phyloP scores from a whole-genome alignment of 2,329 filamentous ascomycete species.

The Achaetomium macrosporum region DNA sequence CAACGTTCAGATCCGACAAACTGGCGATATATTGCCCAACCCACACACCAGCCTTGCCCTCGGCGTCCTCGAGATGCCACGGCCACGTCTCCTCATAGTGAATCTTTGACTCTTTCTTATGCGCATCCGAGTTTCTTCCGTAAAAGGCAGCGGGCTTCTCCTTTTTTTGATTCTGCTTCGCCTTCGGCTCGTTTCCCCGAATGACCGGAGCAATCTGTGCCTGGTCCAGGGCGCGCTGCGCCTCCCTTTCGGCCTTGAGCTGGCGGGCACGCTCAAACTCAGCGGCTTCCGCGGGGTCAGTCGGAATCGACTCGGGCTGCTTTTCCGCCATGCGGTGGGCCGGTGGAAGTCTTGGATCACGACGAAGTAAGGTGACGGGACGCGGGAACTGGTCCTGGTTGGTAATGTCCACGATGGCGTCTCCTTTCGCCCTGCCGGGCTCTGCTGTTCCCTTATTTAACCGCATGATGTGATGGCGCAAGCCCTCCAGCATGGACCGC shows the following conservation, averaged over 20 bases:
- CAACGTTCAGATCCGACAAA: conserved; percentile 77
- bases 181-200: conserved; percentile 49
- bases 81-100: conserved; percentile 93
- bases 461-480: conserved; percentile 84
- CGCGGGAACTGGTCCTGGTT: conserved; percentile 75
- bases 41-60: conserved; percentile 84
- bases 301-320: conserved; percentile 39
- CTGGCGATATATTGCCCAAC: conserved; percentile 86
- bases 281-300: conserved; percentile 46
- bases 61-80: conserved; percentile 95
- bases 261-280: conserved; percentile 63
- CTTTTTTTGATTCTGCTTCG: conserved; percentile 64
- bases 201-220: conserved; percentile 87
- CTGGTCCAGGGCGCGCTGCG: conserved; percentile 77
- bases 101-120: conserved; percentile 63
- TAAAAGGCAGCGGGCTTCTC: conserved; percentile 78
- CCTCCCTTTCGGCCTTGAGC: conserved; percentile 70
- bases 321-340: conserved; percentile 52
- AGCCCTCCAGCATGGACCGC: conserved; percentile 67
- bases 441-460: conserved; percentile 54
- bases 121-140: conserved; percentile 73
- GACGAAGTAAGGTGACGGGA: conserved; percentile 81
- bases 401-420: conserved; percentile 61
- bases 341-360: conserved; percentile 69
- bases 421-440: conserved; percentile 49